Conservation (phyloP, 179 eudicot species). For the Beta corolliflora region DNA sequence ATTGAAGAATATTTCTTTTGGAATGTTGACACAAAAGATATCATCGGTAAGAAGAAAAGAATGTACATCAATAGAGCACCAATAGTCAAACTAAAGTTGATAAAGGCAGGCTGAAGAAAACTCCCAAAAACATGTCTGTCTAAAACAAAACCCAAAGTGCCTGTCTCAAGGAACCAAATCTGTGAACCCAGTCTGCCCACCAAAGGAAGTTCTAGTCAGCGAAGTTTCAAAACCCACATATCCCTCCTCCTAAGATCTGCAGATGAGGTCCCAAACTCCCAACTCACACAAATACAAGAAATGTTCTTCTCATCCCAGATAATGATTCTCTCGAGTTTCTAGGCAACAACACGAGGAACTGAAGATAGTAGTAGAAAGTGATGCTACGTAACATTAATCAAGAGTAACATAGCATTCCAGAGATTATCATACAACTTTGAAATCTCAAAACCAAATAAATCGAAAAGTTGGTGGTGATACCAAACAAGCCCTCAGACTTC, state of each 20-base stretch:
- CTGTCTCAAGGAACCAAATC: background rate
- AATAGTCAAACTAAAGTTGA: background rate
- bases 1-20: background rate
- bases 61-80: background rate
- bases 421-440: background rate
- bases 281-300: no score
- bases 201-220: background rate
- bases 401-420: background rate
- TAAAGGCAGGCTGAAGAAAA: background rate
- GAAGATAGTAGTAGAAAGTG: background rate
- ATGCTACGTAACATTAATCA: background rate
- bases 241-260: no score
- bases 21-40: background rate
- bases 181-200: background rate
- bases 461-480: background rate
- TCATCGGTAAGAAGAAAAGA: background rate
- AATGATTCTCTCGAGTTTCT: background rate
- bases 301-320: background rate
- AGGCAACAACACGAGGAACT: background rate
- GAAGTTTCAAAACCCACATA: background rate
- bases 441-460: background rate
- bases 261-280: background rate
- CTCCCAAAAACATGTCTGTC: background rate
- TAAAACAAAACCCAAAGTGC: background rate
- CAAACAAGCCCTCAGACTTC: background rate